These are phyloP conservation scores for Globisporangium solare DNA, from an alignment of 352 stramenopile genomes.

Conservation along the genomic window DNA sequence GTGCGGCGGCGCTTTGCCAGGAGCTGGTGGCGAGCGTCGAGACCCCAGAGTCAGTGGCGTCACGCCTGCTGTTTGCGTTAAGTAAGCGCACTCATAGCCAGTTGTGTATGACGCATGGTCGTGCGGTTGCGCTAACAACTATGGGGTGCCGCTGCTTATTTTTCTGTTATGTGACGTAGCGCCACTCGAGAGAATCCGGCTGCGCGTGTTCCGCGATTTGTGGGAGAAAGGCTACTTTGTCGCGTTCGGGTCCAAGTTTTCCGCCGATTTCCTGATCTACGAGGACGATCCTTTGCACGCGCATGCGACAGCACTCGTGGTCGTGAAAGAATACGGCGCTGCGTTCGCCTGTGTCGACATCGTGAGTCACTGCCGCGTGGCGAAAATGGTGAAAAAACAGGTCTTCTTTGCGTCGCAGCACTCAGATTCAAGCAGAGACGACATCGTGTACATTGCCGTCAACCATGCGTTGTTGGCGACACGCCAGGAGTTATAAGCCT, in stretches of 20 bases:
- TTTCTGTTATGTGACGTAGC: too few relatives aligned
- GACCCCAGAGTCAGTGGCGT: neutral
- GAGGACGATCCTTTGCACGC: slow-evolving; percentile 30
- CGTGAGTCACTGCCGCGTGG: slow-evolving; percentile 58
- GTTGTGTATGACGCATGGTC: too few relatives aligned
- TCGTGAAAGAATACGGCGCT: slow-evolving; percentile 44
- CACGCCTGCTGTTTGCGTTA: neutral
- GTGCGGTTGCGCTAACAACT: too few relatives aligned
- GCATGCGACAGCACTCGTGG: slow-evolving; percentile 48
- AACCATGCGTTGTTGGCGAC: slow-evolving; percentile 52
- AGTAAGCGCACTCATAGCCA: neutral
- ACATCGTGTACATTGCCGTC: slow-evolving; percentile 54
- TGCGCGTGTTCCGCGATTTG: slow-evolving; percentile 60
- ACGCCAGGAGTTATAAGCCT: slow-evolving; percentile 24
- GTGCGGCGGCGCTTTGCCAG: neutral
- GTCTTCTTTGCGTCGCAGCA: slow-evolving; percentile 41
- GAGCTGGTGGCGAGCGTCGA: neutral
- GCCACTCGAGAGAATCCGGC: slow-evolving; percentile 11
- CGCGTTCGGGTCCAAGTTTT: slow-evolving; percentile 77
- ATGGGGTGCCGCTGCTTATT: too few relatives aligned
- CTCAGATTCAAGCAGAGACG: neutral
- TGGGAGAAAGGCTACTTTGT: slow-evolving; percentile 66
- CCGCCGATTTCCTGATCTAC: slow-evolving; percentile 78
- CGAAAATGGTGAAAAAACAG: slow-evolving; percentile 74
- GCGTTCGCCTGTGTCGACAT: slow-evolving; percentile 44